These are phyloP conservation scores for Fraxinus cuspidata DNA, from an alignment of 257 asterid species.

Conservation along the genomic window DNA sequence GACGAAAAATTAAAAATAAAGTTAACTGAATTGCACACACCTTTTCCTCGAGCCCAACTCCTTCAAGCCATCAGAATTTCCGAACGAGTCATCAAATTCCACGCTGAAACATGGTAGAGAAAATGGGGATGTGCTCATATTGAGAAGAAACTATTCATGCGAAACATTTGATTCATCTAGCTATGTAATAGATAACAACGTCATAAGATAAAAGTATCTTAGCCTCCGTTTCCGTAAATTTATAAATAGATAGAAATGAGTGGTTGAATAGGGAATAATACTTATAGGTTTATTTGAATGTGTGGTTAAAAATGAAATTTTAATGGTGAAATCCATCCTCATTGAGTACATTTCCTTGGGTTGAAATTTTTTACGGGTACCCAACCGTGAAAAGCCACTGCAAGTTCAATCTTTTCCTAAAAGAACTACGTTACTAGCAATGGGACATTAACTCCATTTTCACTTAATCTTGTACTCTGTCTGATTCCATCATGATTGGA, in stretches of 20 bases:
- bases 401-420: not conserved
- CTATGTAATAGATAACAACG: not conserved
- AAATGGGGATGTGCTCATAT: not conserved
- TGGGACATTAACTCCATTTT: not conserved
- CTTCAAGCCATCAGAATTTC: slow-evolving; percentile 36
- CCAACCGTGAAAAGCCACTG: not conserved
- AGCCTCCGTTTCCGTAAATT: too few species aligned
- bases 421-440: not conserved
- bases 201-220: not conserved
- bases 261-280: too few species aligned
- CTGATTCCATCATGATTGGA: not conserved
- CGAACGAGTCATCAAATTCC: slow-evolving; percentile 41
- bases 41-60: slow-evolving; percentile 52
- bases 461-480: not conserved
- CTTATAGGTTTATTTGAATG: too few species aligned
- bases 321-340: not conserved
- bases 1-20: not conserved
- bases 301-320: too few species aligned
- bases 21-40: slow-evolving; percentile 19
- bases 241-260: too few species aligned
- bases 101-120: slow-evolving; percentile 31
- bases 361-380: not conserved
- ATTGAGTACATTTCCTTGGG: not conserved
- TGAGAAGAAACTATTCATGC: not conserved
- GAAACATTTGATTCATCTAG: not conserved